phyloP scores from a whole-genome alignment of 176 grass and related monocot genomes.

The Carex pumila region DNA sequence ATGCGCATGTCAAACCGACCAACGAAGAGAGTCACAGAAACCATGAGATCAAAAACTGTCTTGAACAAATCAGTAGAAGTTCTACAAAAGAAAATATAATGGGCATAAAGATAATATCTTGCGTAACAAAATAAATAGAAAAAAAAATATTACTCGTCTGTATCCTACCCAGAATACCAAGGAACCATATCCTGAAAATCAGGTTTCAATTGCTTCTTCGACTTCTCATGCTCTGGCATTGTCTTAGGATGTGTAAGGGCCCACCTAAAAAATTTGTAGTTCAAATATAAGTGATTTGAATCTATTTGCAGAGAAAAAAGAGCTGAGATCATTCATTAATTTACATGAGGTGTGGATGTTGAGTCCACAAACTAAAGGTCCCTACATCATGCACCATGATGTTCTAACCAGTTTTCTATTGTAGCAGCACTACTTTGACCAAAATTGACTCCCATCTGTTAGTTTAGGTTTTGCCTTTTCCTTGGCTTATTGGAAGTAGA shows the following conservation, averaged over 20 bases:
- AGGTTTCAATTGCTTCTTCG: conserved; percentile 92
- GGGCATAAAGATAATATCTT: not conserved
- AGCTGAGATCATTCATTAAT: not conserved
- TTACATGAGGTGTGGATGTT: not conserved
- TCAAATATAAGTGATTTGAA: not conserved
- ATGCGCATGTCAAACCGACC: conserved; percentile 99
- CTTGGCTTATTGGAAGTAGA: not conserved
- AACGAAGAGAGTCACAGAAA: conserved; percentile 93
- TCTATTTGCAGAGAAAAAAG: conserved; percentile 1
- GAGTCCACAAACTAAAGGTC: not conserved
- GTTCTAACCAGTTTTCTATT: not conserved
- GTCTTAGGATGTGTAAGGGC: conserved; percentile 76
- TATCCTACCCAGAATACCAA: conserved; percentile 95
- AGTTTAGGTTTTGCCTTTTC: not conserved
- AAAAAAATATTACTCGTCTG: conserved; percentile 16
- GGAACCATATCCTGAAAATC: conserved; percentile 99
- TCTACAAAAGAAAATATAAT: conserved; percentile 35
- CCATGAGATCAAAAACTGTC: conserved; percentile 96
- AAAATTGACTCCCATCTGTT: not conserved
- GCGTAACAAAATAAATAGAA: conserved; percentile 22
- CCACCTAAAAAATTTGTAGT: conserved; percentile 46
- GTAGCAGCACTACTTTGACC: not conserved
- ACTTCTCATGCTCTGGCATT: conserved; percentile 83
- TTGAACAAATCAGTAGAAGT: conserved; percentile 98
- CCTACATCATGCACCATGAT: not conserved